Evolutionary conservation across 2,329 filamentous ascomycete genomes (phyloP), one percentile per base, ranked within the genome.

Genomic region (Calonectria montana): DNA sequence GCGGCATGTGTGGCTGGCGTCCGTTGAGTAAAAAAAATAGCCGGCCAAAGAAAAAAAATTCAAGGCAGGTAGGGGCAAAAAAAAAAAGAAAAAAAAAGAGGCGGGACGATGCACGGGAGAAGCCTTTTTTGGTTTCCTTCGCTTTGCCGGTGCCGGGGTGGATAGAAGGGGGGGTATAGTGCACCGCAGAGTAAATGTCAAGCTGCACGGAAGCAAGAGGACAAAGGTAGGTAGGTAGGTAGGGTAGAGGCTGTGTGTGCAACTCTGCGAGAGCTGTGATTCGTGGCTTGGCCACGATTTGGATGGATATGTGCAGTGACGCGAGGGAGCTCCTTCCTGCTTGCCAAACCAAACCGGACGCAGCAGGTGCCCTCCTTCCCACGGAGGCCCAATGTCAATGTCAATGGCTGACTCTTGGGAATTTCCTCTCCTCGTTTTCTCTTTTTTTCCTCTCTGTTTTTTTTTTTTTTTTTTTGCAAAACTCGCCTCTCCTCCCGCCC

Each of bases 51-150:
- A 12, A 35, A 12, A 35, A 12, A 35, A 35, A 35, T 31, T 31
- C 29, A 31, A 31, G 29, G 9, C 29, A 31, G 29, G 29, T 31
- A 31, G 29, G 29, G 29, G 29, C 29, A 9, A 35, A 35, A 35
- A 35, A 35, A 9, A 5, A 4, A 31, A 31, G 45, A 64, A 64
- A 35, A 65, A 43, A 31, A 41, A 39, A 48, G 27, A 48, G 27
- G 23, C 55, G 45, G 47, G 43, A 63, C 43, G 48, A 67, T 41
- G 41, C 27, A 41, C 62, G 48, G 35, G 39, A 43, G 50, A 66
- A 43, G 64, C 50, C 29, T 67, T 35, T 67, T 67, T 67, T 67
- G 48, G 50, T 47, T 67, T 53, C n/a, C 27, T 62, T 62, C 37
- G 39, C 21, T n/a, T 59, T 55, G 62, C 47, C 62, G 53, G 47